Base-by-base conservation (phyloP, 306 rosid genomes). In the Sophora flavescens region DNA sequence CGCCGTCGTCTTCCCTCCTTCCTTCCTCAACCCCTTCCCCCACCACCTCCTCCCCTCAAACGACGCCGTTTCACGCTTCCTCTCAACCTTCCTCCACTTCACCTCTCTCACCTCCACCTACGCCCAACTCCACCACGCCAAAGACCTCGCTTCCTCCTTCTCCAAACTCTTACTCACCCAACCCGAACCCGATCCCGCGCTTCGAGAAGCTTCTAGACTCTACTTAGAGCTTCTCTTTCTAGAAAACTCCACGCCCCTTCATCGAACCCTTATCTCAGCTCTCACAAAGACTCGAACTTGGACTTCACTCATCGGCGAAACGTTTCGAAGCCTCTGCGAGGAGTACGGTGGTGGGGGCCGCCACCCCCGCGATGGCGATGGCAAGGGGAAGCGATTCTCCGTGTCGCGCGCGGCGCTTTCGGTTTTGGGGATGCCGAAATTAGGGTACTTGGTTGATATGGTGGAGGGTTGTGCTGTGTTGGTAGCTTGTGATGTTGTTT, bases 201-300 rank as follows among this genome's bases (percentile, higher is more conserved):
- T 88, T 38, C 67, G 42, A 4, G 44, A 44, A 6, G 92, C 89
- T 14, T 65, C 96, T 18, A 68, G 52, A 53, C 66, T 89, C 16
- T 95, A 87, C 84, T 48, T 95, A 68, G 85, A 86, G 76, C 89
- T 92, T 50, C 58, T 95, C 53, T 92, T 95, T 66, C 86, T 90
- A 5, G 97, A 89, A 9, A 92, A 92, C 52, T 92, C 97, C 9
- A 67, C 75, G 6, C 97, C 97, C 0, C 47, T 95, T 14, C 99
- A 95, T 56, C 74, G 88, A 63, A 88, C 96, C 60, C 84, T 95
- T 4, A 87, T 95, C 28, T 83, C 96, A 1, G 78, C 73, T 6
- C 84, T 95, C 59, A 81, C 91, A 12, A 92, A 95, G 70, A 80
- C 81, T 12, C 78, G 81, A 0, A 51, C 42, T 8, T 87, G 81